These are phyloP conservation scores for Ambrosia artemisiifolia DNA, from an alignment of 129 eudicot species.

Conservation along the genomic window DNA sequence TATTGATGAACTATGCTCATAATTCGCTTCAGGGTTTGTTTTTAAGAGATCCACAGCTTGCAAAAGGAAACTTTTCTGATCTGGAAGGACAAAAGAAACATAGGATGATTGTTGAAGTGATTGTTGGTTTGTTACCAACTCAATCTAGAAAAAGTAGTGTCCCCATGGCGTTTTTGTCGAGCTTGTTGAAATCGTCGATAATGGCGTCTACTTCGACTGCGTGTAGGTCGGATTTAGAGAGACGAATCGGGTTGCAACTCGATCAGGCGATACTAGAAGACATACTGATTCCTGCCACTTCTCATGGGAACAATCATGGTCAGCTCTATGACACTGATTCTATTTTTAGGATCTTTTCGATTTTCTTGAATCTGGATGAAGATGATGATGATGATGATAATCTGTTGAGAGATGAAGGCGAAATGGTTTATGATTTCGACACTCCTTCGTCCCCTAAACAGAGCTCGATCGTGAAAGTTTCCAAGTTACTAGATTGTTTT, in stretches of 20 bases:
- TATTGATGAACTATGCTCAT: constrained; percentile 82
- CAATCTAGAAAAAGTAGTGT: constrained; percentile 84
- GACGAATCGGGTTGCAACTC: constrained; percentile 85
- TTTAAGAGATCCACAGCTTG: constrained; percentile 50
- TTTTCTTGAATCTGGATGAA: constrained; percentile 87
- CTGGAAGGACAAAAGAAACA: constrained; percentile 72
- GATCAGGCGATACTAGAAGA: constrained; percentile 98
- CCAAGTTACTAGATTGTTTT: constrained; percentile 79
- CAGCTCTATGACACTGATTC: constrained; percentile 78
- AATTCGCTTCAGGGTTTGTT: constrained; percentile 71
- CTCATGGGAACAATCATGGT: constrained; percentile 58
- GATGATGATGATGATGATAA: constrained; percentile 80
- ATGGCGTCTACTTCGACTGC: constrained; percentile 67
- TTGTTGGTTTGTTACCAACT: constrained; percentile 69
- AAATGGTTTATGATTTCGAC: constrained; percentile 81
- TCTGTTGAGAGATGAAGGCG: constrained; percentile 60
- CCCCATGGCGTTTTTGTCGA: constrained; percentile 95
- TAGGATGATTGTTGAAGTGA: constrained; percentile 63
- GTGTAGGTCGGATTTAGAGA: constrained; percentile 87
- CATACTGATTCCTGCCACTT: constrained; percentile 67
- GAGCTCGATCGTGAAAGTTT: constrained; percentile 81
- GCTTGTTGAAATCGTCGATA: constrained; percentile 71
- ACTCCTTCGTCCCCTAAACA: constrained; percentile 93
- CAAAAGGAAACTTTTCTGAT: constrained; percentile 54
- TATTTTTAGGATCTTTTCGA: constrained; percentile 76